Evolutionary conservation across 345 rosid genomes (phyloP), one percentile per base, ranked within the genome.

Genomic region (Linum trigynum): DNA sequence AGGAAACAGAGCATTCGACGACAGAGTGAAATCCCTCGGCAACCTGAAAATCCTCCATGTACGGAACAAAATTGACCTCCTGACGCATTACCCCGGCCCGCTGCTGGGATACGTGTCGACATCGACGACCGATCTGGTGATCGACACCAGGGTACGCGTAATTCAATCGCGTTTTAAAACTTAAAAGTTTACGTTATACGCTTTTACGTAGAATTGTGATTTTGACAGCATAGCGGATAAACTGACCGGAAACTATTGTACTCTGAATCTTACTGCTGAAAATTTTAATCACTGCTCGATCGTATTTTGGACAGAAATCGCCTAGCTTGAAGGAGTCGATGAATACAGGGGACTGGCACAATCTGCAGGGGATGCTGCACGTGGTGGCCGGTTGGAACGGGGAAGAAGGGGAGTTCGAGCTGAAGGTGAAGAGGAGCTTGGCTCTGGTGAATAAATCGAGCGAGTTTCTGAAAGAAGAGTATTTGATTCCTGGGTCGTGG

Each of bases 311-410:
- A 23, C 32, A 23, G 77, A 89, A 84, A 70, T 89, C 95, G 4
- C 83, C 89, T 4, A 61, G 59, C 72, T 72, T 92, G 68, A 87
- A 80, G 72, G 85, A 80, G 5, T 90, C 98, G 15, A 81, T 66
- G 81, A 82, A 82, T 59, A 85, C 91, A 0, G 72, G 98, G 37
- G 92, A 89, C 23, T 89, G 98, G 96, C 98, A 92, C 65, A 89
- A 89, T 72, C 80, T 92, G 79, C 85, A 89, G 89, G 92, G 88
- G 1, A 85, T 87, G 81, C 73, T 92, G 42, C 98, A 92, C 65
- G 14, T 79, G 1, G 91, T 92, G 16, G 96, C 95, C 0, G 96
- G 92, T 58, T 87, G 96, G 96, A 84, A 82, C 35, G 98, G 96
- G 38, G 76, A 82, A 69, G 66, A 83, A 3, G 82, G 76, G 7